phyloP scores from a whole-genome alignment of 139 green algal species.

The Coelastrella sp. region DNA sequence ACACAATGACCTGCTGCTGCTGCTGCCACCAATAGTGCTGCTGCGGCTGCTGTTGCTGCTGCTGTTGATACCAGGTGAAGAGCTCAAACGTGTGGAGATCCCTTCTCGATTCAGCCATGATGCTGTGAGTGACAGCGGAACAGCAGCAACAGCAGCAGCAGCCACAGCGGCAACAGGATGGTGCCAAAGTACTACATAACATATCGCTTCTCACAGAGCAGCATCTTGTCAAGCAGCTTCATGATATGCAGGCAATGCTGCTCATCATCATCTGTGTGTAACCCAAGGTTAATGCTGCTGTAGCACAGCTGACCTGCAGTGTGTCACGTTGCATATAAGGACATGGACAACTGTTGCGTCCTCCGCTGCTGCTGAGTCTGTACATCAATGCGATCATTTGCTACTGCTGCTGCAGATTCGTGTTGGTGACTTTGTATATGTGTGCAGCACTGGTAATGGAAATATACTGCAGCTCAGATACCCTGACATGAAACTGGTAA shows the following conservation, averaged over 20 bases:
- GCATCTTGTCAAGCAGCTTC: neutral
- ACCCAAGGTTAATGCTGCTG: neutral
- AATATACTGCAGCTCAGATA: slow-evolving; percentile 72
- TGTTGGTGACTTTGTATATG: slow-evolving; percentile 63
- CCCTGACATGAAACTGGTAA: slow-evolving; percentile 68
- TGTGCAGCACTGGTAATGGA: slow-evolving; percentile 76
- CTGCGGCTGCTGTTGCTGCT: neutral
- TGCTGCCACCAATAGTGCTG: neutral
- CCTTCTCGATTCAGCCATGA: slow-evolving; percentile 78
- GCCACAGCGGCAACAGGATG: neutral
- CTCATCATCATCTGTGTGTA: neutral
- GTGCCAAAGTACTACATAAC: too few relatives aligned
- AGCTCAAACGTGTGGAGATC: slow-evolving; percentile 59
- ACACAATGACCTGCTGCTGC: neutral
- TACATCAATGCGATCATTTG: neutral
- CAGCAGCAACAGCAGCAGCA: slow-evolving; percentile 28
- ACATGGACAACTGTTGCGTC: too few relatives aligned
- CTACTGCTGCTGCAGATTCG: slow-evolving; percentile 48
- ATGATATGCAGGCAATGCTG: neutral
- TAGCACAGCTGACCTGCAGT: neutral
- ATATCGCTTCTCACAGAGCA: too few relatives aligned
- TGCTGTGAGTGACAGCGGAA: slow-evolving; percentile 39
- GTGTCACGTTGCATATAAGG: too few relatives aligned
- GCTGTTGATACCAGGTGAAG: slow-evolving; percentile 47
- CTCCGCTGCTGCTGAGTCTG: neutral